phyloP scores from a whole-genome alignment of 257 asterid genomes.

The Striga asiatica region DNA sequence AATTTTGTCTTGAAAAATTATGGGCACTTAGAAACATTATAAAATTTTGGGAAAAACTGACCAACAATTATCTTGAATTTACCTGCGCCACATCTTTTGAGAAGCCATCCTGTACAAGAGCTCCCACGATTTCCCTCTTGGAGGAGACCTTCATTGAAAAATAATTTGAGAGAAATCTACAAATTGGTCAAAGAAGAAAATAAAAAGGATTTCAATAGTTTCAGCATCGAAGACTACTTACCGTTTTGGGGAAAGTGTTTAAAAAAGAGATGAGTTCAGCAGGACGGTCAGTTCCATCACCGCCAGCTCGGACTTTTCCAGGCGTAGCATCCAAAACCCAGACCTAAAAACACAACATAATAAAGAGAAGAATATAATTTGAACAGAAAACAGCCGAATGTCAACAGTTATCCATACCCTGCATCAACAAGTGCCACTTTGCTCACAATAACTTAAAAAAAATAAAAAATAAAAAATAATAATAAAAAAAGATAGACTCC shows the following conservation, averaged over 20 bases:
- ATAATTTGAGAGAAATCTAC: slow-evolving; percentile 16
- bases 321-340: slow-evolving; percentile 97
- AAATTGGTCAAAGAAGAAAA: neutral
- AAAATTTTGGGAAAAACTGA: neutral
- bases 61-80: neutral
- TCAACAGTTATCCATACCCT: too few relatives aligned
- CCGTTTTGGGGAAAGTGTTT: slow-evolving; percentile 61
- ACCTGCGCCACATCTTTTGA: slow-evolving; percentile 97
- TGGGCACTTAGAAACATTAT: neutral
- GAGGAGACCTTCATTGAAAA: slow-evolving; percentile 79
- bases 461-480: neutral
- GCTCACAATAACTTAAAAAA: slow-evolving; percentile 1
- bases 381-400: too few relatives aligned
- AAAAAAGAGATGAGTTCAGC: slow-evolving; percentile 81
- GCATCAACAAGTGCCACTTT: too few relatives aligned
- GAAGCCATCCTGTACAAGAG: slow-evolving; percentile 69
- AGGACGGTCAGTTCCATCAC: slow-evolving; percentile 95
- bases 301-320: slow-evolving; percentile 94
- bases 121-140: slow-evolving; percentile 58
- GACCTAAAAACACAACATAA: slow-evolving; percentile 30
- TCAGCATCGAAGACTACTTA: slow-evolving; percentile 18
- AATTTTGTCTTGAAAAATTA: neutral
- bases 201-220: neutral
- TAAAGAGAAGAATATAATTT: too few relatives aligned
- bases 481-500: neutral